Conservation (phyloP, 2,329 filamentous ascomycete genomes). For the Cladosporium phlei region DNA sequence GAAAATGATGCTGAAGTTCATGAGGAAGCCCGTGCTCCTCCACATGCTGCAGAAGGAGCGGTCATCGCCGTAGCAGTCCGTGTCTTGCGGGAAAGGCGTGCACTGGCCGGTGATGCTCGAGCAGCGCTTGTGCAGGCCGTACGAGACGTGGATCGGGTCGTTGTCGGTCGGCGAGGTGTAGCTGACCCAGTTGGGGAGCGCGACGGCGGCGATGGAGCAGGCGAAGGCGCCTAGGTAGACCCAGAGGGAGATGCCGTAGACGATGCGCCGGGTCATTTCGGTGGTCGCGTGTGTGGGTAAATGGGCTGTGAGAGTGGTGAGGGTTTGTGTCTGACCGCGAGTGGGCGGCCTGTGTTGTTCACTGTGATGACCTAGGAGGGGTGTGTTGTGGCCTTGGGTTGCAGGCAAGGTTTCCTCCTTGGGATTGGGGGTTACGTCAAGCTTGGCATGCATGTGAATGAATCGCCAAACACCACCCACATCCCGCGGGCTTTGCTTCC, state of each 20-base stretch:
- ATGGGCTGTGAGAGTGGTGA: too few species aligned
- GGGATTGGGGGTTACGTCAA: too few species aligned
- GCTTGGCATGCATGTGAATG: too few species aligned
- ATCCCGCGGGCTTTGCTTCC: too few species aligned
- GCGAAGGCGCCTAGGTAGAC: constrained; percentile 54
- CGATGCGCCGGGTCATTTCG: constrained; percentile 47
- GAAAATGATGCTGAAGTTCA: constrained; percentile 76
- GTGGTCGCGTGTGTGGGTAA: constrained; percentile 15
- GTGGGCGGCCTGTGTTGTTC: too few species aligned
- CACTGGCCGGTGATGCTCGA: constrained; percentile 63
- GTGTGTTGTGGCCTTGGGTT: too few species aligned
- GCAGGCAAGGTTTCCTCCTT: too few species aligned
- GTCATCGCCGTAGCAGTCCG: constrained; percentile 63
- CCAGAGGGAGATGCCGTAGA: constrained; percentile 47
- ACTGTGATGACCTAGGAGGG: too few species aligned
- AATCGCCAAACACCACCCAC: too few species aligned
- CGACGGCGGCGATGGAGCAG: constrained; percentile 66
- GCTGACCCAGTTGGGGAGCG: constrained; percentile 66
- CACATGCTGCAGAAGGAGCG: constrained; percentile 87
- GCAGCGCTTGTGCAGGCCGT: constrained; percentile 79
- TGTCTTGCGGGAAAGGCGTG: constrained; percentile 60
- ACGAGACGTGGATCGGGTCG: constrained; percentile 57
- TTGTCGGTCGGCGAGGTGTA: constrained; percentile 38
- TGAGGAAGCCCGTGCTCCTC: constrained; percentile 81
- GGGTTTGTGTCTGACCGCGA: too few species aligned